Base-by-base conservation (phyloP, 768 basidiomycete genomes). In the Hypholoma sublateritium region DNA sequence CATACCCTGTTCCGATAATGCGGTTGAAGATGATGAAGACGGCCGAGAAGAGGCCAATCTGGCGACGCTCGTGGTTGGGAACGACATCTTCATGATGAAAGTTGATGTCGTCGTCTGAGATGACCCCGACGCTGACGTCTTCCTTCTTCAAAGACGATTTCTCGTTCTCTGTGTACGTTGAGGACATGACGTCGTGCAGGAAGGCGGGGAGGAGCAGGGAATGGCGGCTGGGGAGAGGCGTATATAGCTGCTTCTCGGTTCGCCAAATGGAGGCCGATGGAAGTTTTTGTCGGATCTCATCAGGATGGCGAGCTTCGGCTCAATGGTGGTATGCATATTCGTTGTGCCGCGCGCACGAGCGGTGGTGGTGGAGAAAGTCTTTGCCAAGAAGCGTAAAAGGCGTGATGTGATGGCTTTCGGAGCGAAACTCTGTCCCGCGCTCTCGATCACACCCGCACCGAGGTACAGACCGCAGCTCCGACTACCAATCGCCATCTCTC, bases 11-110 rank as follows among this genome's bases (percentile, higher is more conserved):
- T 13, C 77, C 76, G 53, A 76, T 76, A 16, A 78, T 75, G 25
- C 77, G 69, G 53, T 78, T 78, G 64, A 78, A 76, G 22, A 77
- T 72, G 51, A 78, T 70, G 59, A 76, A 76, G 3, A 75, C 69
- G 12, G 77, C 75, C 16, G 70, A 72, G 43, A 70, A 62, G 13
- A 64, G 46, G 51, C 63, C 63, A 50, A 64, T 64, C 41, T 64
- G 62, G 17, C 62, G 59, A 1, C 59, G 59, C n/a, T 57, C 48
- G 36, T 47, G 54, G 36, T 41, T 42, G 16, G 37, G 56, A 4
- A 45, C 43, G n/a, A 36, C 50, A 42, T 57, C 56, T 48, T 57
- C 56, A 28, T 51, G 45, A 17, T 48, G 37, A 22, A 57, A 57
- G 56, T 46, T 42, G 48, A 51, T 51, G 11, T 49, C 22, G 32